Percentiles rank a stretch among this genome's conserved stretches.
phyloP scores from a whole-genome alignment of 2,329 filamentous ascomycete genomes.

The Aspergillus terreus region DNA sequence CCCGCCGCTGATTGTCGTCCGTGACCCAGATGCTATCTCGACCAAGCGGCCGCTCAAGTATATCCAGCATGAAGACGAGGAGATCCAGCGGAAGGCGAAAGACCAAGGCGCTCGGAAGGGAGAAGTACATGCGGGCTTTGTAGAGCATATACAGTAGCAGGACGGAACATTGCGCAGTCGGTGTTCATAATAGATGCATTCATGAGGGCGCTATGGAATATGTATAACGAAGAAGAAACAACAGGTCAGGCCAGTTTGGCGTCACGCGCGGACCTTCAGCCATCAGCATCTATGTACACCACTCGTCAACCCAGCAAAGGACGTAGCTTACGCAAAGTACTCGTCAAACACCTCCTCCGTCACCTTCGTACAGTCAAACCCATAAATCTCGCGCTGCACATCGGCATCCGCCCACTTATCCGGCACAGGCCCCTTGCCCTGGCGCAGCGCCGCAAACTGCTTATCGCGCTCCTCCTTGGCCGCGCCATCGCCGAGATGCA shows the following conservation, averaged over 20 bases:
- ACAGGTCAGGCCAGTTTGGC: constrained; percentile 1
- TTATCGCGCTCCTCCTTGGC: constrained; percentile 58
- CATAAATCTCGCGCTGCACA: constrained; percentile 64
- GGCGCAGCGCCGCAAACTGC: constrained; percentile 52
- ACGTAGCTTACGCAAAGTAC: constrained; percentile 16
- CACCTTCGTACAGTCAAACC: constrained; percentile 58
- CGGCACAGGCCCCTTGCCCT: constrained; percentile 45
- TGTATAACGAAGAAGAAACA: not conserved
- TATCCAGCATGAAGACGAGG: constrained; percentile 45
- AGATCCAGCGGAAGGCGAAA: constrained; percentile 14
- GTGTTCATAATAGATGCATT: not conserved
- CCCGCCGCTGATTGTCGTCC: constrained; percentile 44
- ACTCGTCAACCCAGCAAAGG: not conserved
- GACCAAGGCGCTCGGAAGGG: not conserved
- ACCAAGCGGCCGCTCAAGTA: constrained; percentile 47
- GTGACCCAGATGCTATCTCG: constrained; percentile 47
- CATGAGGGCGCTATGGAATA: not conserved
- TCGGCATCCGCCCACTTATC: constrained; percentile 71
- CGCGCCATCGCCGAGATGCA: constrained; percentile 57
- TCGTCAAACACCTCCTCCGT: constrained; percentile 42
- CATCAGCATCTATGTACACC: constrained; percentile 3
- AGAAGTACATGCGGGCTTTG: not conserved
- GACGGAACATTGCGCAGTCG: no score
- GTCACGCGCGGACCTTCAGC: not conserved
- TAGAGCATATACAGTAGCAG: not conserved